phyloP scores from a whole-genome alignment of 331 rosid genomes.

The Cydonia oblonga region DNA sequence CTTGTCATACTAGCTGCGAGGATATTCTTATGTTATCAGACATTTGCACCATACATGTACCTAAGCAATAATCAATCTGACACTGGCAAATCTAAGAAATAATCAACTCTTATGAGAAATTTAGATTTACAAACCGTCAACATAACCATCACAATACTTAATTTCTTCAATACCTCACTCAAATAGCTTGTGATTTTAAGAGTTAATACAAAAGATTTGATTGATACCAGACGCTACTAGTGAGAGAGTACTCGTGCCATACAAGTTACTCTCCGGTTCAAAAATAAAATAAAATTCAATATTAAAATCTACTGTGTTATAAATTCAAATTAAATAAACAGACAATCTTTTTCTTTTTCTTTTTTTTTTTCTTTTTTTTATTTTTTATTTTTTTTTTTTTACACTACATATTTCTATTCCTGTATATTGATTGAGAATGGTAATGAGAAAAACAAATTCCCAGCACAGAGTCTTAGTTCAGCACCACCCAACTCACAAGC shows the following conservation, averaged over 20 bases:
- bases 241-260: too few species aligned
- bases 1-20: not conserved
- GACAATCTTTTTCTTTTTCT: too few species aligned
- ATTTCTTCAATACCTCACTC: not conserved
- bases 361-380: too few species aligned
- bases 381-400: too few species aligned
- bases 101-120: not conserved
- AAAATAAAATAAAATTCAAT: not conserved
- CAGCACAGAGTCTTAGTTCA: not conserved
- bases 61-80: not conserved
- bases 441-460: not conserved
- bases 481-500: not conserved
- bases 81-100: not conserved
- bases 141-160: not conserved
- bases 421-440: not conserved
- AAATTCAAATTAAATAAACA: not conserved
- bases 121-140: fast-evolving
- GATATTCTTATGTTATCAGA: not conserved
- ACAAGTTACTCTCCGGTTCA: too few species aligned
- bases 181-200: not conserved
- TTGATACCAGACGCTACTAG: too few species aligned
- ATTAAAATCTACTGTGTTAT: not conserved
- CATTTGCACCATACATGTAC: not conserved
- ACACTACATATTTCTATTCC: not conserved
- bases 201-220: too few species aligned